Conservation (phyloP, 139 green algal genomes). For the Nannochloris sp. region DNA sequence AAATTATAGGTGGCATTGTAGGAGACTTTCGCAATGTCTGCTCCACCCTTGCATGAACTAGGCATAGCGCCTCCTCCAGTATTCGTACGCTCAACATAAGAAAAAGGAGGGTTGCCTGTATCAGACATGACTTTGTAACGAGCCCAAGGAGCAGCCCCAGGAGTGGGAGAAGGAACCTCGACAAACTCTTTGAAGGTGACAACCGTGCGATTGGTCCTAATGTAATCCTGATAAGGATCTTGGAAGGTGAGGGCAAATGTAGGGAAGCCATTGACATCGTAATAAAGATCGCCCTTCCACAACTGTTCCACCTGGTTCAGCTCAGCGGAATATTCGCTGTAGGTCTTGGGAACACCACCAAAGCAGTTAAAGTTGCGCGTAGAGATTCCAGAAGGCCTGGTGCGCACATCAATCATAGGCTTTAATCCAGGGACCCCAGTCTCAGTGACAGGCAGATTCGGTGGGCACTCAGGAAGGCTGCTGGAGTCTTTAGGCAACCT, state of each 20-base stretch:
- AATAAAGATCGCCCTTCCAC: neutral
- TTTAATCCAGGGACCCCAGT: neutral
- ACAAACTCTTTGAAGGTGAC: slow-evolving; percentile 2
- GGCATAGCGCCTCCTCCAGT: neutral
- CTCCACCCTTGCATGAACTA: neutral
- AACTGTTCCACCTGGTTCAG: neutral
- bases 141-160: neutral
- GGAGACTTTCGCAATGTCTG: neutral
- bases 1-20: neutral
- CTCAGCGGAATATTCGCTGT: neutral
- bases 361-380: neutral
- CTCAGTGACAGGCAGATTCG: neutral
- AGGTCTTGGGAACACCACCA: neutral
- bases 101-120: neutral
- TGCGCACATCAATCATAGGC: neutral
- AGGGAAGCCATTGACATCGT: neutral
- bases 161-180: neutral
- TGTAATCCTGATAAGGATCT: neutral
- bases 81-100: neutral
- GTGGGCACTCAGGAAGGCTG: neutral
- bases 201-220: neutral
- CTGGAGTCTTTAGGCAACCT: neutral
- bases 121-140: neutral
- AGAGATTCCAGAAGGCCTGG: neutral
- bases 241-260: neutral